Evolutionary conservation across 75 land plant species (phyloP), one percentile per base, ranked within the genome.

Genomic region (Chamaecyparis obtusa): DNA sequence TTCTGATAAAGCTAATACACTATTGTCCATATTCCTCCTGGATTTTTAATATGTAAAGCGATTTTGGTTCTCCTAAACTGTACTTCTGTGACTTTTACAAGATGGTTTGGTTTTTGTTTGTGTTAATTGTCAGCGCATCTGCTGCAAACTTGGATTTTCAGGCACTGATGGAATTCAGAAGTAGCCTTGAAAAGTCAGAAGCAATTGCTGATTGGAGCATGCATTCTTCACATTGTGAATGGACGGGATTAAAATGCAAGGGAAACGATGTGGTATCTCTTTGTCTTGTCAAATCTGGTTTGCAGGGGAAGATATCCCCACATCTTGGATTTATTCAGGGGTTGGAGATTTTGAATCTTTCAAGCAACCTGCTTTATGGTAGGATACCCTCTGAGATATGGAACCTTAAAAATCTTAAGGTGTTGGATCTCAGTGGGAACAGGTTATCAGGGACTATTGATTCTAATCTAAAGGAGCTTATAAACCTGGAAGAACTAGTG

Each of bases 221-320:
- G 43, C 60, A 83, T 67, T 21, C 76, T 71, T 10, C 88, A 7
- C 93, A 93, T 5, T 92, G 94, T 86, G 80, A 87, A 44, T 92
- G 94, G 95, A 80, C 89, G 56, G 95, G 95, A 14, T 86, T 94
- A 24, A 86, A 32, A 81, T 94, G 95, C 78, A 87, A 41, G 27
- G 80, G 27, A 41, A 13, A 17, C 5, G 36, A 33, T 49, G 89
- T 88, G 60, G 69, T 44, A 11, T 49, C 82, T 49, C 30, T 88
- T 19, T 41, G 36, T 17, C 56, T 88, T 49, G 21, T 79, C 17
- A 39, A 48, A 19, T 11, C 78, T 6, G 56, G 41, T 27, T 60
- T 89, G 41, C 43, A 39, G 15, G 91, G 91, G 37, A 79, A 67
- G 37, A 88, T 90, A 88, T 83, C 90, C 21, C 51, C 67, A 55